These are phyloP conservation scores for Mucor circinelloides DNA, from an alignment of 371 early-diverging fungal species.

Conservation along the genomic window DNA sequence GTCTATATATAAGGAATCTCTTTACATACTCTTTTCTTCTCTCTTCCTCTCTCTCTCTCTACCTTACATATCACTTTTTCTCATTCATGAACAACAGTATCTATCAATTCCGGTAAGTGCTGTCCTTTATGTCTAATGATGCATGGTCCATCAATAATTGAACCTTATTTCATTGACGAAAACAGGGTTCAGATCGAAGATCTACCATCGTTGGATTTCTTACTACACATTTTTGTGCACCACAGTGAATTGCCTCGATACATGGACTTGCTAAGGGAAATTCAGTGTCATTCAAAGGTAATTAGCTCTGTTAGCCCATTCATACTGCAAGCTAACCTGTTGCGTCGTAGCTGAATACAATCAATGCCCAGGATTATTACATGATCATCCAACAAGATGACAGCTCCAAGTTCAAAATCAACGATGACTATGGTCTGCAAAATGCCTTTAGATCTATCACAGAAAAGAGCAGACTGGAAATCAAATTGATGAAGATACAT, in stretches of 20 bases:
- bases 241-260: conserved; percentile 20
- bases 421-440: conserved; percentile 23
- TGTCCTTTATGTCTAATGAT: not conserved
- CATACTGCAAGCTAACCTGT: not conserved
- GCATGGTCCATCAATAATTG: not conserved
- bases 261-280: conserved; percentile 16
- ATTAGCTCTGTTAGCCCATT: no score
- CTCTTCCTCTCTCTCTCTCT: not conserved
- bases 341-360: not conserved
- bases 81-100: not conserved
- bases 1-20: not conserved
- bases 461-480: conserved; percentile 15
- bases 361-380: not conserved
- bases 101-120: not conserved
- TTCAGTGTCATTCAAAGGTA: conserved; percentile 24
- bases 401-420: conserved; percentile 8
- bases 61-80: not conserved
- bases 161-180: not conserved
- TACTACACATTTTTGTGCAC: conserved; percentile 22
- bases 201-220: conserved; percentile 9
- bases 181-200: conserved; percentile 28
- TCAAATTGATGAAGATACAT: conserved; percentile 15
- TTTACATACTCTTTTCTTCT: not conserved
- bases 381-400: conserved; percentile 18
- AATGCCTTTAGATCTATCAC: conserved; percentile 16